A percentile compares a stretch with the other conserved stretches of the same genome.
Conservation (phyloP, 805 yeast species). For the Candida loeiensis region DNA sequence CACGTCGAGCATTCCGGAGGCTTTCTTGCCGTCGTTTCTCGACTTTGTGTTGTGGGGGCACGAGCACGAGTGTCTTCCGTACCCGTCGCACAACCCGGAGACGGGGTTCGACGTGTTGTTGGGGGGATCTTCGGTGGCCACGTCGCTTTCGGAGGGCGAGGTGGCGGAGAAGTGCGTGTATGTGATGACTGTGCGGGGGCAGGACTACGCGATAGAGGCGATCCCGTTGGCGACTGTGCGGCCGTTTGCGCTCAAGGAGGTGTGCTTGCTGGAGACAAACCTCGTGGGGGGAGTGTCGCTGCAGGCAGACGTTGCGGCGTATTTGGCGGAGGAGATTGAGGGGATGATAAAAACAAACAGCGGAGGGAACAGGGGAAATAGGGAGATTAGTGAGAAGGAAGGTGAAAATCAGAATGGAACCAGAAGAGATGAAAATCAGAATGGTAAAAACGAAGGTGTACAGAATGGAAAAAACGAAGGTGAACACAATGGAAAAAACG, state of each 20-base stretch:
- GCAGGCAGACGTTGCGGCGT: conserved; percentile 57
- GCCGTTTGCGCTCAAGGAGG: conserved; percentile 74
- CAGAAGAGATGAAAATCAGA: too few species aligned
- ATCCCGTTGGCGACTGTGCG: conserved; percentile 68
- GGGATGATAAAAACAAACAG: too few species aligned
- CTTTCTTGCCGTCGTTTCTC: conserved; percentile 73
- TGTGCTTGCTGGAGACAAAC: conserved; percentile 48
- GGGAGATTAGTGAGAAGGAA: too few species aligned
- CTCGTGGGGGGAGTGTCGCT: conserved; percentile 60
- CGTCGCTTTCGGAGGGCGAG: conserved; percentile 85
- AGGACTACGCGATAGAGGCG: conserved; percentile 53
- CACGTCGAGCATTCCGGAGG: conserved; percentile 82
- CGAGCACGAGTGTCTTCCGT: conserved; percentile 89
- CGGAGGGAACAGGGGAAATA: too few species aligned
- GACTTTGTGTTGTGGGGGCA: conserved; percentile 95
- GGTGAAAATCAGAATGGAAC: too few species aligned
- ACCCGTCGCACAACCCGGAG: conserved; percentile 54
- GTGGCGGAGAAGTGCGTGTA: conserved; percentile 71
- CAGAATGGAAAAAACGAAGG: too few species aligned
- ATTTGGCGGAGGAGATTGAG: conserved; percentile 62
- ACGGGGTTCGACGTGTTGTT: conserved; percentile 76
- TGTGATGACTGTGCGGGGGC: conserved; percentile 60
- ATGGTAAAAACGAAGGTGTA: too few species aligned
- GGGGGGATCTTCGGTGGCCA: conserved; percentile 93
- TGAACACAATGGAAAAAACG: too few species aligned